phyloP scores from a whole-genome alignment of 805 yeast species.

The Wickerhamomyces xylosicus region DNA sequence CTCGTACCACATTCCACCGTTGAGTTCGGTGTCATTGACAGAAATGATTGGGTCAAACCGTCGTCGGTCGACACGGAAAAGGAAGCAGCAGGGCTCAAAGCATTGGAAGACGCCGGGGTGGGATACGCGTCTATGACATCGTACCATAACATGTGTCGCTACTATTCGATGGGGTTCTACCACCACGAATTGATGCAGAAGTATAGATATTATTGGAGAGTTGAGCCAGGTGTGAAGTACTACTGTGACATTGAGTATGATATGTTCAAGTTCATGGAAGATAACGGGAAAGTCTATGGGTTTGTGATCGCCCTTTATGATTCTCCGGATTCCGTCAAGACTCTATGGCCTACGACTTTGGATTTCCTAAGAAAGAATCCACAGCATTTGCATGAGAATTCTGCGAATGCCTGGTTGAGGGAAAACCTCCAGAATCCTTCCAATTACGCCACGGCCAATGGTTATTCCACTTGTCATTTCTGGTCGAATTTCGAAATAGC shows the following conservation, averaged over 20 bases:
- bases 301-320: constrained; percentile 64
- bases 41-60: constrained; percentile 53
- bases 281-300: constrained; percentile 62
- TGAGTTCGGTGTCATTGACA: constrained; percentile 34
- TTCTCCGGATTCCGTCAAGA: constrained; percentile 47
- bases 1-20: constrained; percentile 30
- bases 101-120: constrained; percentile 31
- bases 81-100: constrained; percentile 30
- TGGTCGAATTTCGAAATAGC: constrained; percentile 89
- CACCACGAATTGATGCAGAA: constrained; percentile 51
- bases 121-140: constrained; percentile 53
- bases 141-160: constrained; percentile 82
- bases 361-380: constrained; percentile 47
- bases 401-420: constrained; percentile 54
- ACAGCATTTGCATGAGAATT: constrained; percentile 46
- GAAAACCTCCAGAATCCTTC: constrained; percentile 44
- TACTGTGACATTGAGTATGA: constrained; percentile 67
- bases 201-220: constrained; percentile 68
- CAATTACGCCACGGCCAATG: constrained; percentile 29
- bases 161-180: constrained; percentile 56
- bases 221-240: constrained; percentile 66
- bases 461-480: constrained; percentile 65
- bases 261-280: constrained; percentile 63
- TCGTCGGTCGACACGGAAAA: constrained; percentile 35
- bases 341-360: constrained; percentile 64